phyloP scores from a whole-genome alignment of 495 filamentous ascomycete species.

The Penicillium dipodomyicola region DNA sequence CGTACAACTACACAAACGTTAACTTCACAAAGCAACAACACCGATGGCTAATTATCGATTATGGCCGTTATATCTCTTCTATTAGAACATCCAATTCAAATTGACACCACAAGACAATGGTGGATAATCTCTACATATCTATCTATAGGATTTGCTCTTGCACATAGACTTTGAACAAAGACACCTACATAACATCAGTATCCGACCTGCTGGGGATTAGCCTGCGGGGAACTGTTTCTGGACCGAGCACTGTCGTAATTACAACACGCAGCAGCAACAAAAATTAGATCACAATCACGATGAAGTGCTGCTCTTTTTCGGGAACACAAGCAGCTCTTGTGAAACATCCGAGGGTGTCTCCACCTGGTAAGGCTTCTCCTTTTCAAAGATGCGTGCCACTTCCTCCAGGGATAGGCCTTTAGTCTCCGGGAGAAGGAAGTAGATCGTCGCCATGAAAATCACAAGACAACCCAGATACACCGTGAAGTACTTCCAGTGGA shows the following conservation, averaged over 20 bases:
- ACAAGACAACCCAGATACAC: slow-evolving; percentile 53
- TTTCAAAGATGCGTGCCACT: slow-evolving; percentile 56
- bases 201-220: slow-evolving; percentile 3
- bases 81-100: neutral
- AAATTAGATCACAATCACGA: slow-evolving; percentile 7
- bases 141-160: slow-evolving; percentile 10
- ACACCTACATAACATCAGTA: slow-evolving; percentile 10
- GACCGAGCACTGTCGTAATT: slow-evolving; percentile 15
- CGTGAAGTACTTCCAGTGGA: slow-evolving; percentile 55
- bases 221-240: slow-evolving; percentile 7
- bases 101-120: slow-evolving; percentile 3
- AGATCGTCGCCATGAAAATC: slow-evolving; percentile 57
- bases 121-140: slow-evolving; percentile 10
- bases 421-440: slow-evolving; percentile 64
- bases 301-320: slow-evolving; percentile 7
- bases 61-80: neutral
- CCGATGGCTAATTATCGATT: neutral
- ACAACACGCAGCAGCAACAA: slow-evolving; percentile 16
- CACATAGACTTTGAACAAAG: slow-evolving; percentile 5
- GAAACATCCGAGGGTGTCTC: slow-evolving; percentile 4
- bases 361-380: slow-evolving; percentile 3
- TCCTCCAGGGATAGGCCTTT: slow-evolving; percentile 60
- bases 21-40: neutral
- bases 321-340: slow-evolving; percentile 7
- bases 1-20: neutral